Conservation (phyloP, 257 asterid species). For the Nicotiana tomentosiformis region DNA sequence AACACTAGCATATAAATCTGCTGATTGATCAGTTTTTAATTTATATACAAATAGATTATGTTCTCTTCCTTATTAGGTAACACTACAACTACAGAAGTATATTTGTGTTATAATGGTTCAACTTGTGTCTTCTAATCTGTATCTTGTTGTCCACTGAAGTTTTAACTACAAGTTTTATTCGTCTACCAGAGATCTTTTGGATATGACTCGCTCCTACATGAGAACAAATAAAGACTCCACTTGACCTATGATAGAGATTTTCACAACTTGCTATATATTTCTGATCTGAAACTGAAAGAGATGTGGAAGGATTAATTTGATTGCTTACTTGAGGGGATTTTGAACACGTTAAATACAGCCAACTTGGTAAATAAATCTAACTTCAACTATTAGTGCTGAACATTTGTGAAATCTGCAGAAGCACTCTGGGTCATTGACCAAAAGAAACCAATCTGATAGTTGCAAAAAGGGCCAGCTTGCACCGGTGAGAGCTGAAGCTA, state of each 20-base stretch:
- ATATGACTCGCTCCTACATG: not conserved
- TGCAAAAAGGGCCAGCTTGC: constrained; percentile 38
- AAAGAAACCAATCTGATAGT: constrained; percentile 50
- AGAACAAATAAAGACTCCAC: not conserved
- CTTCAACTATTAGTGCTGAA: constrained; percentile 11
- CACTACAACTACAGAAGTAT: not conserved
- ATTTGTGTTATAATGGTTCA: not conserved
- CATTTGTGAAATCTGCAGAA: constrained; percentile 33
- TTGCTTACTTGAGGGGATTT: not conserved
- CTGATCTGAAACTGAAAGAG: constrained; percentile 1
- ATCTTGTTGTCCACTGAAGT: not conserved
- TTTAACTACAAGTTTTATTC: not conserved
- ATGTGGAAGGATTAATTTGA: not conserved
- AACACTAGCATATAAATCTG: not conserved
- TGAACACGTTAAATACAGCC: not conserved
- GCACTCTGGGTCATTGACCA: constrained; percentile 47
- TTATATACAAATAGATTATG: not conserved
- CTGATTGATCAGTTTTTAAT: not conserved
- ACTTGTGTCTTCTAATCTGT: not conserved
- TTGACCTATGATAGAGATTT: not conserved
- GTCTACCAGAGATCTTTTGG: not conserved
- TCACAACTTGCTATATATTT: not conserved
- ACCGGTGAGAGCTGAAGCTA: constrained; percentile 36
- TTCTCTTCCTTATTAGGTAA: not conserved
- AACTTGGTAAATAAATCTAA: not conserved